These are phyloP conservation scores for Suillus cothurnatus DNA, from an alignment of 768 basidiomycete genomes.

Conservation along the genomic window DNA sequence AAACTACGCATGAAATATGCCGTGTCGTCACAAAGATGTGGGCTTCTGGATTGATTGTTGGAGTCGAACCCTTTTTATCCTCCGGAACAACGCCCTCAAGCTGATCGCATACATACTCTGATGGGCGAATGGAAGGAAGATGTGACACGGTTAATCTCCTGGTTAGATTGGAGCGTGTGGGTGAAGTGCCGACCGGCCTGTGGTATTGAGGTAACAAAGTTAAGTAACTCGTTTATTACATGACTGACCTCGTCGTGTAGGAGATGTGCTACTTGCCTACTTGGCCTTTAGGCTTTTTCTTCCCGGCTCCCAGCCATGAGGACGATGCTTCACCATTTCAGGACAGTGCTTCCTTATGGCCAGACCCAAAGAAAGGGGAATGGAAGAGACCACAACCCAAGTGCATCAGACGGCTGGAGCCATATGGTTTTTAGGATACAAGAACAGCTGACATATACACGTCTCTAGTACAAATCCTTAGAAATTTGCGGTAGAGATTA, in stretches of 20 bases:
- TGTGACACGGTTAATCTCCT: slow-evolving; percentile 16
- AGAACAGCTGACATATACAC: too few species aligned
- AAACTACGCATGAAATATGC: slow-evolving; percentile 22
- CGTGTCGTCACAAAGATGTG: slow-evolving; percentile 21
- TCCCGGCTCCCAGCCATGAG: background rate
- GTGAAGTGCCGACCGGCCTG: slow-evolving; percentile 22
- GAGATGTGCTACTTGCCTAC: slow-evolving; percentile 31
- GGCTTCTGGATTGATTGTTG: slow-evolving; percentile 17
- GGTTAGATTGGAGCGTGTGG: slow-evolving; percentile 28
- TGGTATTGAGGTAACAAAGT: slow-evolving; percentile 10
- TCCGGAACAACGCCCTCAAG: slow-evolving; percentile 1
- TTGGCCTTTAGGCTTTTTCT: slow-evolving; percentile 22
- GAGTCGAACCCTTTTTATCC: slow-evolving; percentile 8
- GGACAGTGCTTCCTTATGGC: background rate
- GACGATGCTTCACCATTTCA: background rate
- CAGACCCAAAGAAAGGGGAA: slow-evolving; percentile 7
- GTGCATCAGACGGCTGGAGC: slow-evolving; percentile 17
- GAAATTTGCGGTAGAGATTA: slow-evolving; percentile 4
- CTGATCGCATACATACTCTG: slow-evolving; percentile 4
- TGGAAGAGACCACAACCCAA: slow-evolving; percentile 29
- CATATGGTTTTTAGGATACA: slow-evolving; percentile 11
- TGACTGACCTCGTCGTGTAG: slow-evolving; percentile 12
- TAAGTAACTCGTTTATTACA: background rate
- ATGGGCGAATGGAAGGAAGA: slow-evolving; percentile 15
- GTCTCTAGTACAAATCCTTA: too few species aligned